Evolutionary conservation across 768 basidiomycete genomes (phyloP).

Genomic region (Lactarius trivialis): DNA sequence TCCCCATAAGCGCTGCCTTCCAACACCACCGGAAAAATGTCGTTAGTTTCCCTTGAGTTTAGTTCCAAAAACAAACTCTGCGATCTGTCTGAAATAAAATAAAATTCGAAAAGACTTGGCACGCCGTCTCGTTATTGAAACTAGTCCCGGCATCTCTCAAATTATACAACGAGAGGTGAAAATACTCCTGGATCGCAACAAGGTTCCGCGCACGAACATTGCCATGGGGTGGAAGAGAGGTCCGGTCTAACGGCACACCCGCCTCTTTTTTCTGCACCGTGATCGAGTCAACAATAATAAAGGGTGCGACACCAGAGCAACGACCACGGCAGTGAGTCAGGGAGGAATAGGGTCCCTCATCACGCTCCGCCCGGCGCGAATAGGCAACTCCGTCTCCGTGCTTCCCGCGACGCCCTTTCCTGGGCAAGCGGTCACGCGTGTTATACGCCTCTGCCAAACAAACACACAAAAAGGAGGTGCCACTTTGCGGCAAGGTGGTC

Average conservation of each 20-base stretch:
- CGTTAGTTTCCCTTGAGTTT: background rate
- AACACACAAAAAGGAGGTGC: background rate
- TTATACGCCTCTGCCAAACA: background rate
- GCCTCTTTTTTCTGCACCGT: background rate
- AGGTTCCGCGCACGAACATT: background rate
- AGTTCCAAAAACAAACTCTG: background rate
- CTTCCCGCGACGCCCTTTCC: constrained; percentile 12
- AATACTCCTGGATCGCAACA: constrained; percentile 3
- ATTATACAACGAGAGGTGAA: constrained; percentile 3
- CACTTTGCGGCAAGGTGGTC: background rate
- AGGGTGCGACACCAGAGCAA: background rate
- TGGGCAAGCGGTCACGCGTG: background rate
- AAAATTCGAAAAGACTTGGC: background rate
- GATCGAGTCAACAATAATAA: background rate
- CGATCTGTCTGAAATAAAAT: background rate
- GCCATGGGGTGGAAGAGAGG: background rate
- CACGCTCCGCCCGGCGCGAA: constrained; percentile 13
- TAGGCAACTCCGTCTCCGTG: constrained; percentile 17
- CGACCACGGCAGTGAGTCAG: constrained; percentile 11
- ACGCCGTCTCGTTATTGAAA: constrained; percentile 1
- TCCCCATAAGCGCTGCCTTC: background rate
- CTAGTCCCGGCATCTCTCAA: constrained; percentile 14
- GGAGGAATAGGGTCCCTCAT: background rate
- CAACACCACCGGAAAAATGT: background rate
- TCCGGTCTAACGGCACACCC: background rate